Base-by-base conservation (phyloP, 495 filamentous ascomycete species). In the Friedmanniomyces endolithicus region DNA sequence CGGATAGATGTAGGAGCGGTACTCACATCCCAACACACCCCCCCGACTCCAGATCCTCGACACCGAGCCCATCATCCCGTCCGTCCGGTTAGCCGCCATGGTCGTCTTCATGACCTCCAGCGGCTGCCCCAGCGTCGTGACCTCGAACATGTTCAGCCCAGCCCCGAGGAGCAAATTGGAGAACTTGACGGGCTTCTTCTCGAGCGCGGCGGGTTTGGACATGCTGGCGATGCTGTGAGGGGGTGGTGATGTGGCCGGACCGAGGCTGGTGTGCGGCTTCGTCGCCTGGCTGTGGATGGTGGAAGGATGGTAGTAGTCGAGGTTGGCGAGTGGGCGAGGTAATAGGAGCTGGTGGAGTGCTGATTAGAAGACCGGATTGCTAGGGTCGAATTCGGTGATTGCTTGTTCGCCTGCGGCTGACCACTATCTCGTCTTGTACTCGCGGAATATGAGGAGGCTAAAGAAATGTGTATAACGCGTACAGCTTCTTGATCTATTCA, bases 101-200 rank as follows among this genome's bases (percentile, higher is more conserved):
- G 90, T 95, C 64, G 92, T 98, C 86, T 98, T 98, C 76, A 84
- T 79, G 73, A 98, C 92, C 78, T 98, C 94, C 67, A 98, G 79
- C 64, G 92, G 92, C 84, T 87, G 92, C 69, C 86, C 86, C 65
- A 90, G 74, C 33, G 88, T 83, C 57, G 88, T 94, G 67, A 94
- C 89, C 74, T 95, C 90, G 69, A 95, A 97, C 83, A 98, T 77
- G 76, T 98, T 97, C 73, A 98, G 77, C 45, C 90, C 90, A 65
- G 88, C 94, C 61, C 92, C 92, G 66, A 98, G 78, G 65, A 98
- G 76, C 78, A 98, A 73, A 74, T 97, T 98, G 75, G 88, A 95
- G 80, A 97, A 97, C 81, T 95, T 97, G 78, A 98, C 82, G 58
- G 94, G 94, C 81, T 98, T 97, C 85, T 96, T 97, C 84, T 95